Base-by-base conservation (phyloP, 345 rosid genomes). In the Sonneratia caseolaris region DNA sequence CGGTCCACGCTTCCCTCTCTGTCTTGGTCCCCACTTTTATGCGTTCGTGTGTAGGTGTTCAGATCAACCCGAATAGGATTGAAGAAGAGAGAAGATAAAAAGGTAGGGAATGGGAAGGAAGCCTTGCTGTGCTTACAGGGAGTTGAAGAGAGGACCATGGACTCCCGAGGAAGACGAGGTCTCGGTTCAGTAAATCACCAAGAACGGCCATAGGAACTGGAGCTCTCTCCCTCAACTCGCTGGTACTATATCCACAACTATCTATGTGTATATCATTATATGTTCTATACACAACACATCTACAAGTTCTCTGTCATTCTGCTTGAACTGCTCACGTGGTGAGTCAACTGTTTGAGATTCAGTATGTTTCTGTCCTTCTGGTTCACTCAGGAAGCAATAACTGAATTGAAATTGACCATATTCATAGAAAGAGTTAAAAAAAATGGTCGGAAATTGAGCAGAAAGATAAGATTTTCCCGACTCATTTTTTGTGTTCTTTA, bases 131-230 rank as follows among this genome's bases (percentile, higher is more conserved):
- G 97, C 87, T 68, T 86, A 88, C 82, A 90, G 81, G 49, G 95
- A 89, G 51, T 79, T 94, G 74, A 94, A 91, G 85, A 94, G 90
- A 84, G 98, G 98, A 75, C 98, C 97, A 13, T 94, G 98, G 98
- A 87, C 91, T 13, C 82, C 98, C 66, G 97, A 91, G 75, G 98
- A 93, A 86, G 98, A 93, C 76, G 89, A 88, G 79, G 76, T 86
- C 77, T 94, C 91, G 40, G 78, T 89, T 27, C 81, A 87, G 21
- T 84, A 83, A 62, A 94, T 94, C 79, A 82, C 90, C 71, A 79
- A 79, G 40, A 85, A 91, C 76, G 91, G 95, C 81, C 97, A 91
- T 85, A 96, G 96, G 56, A 94, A 94, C 83, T 94, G 98, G 98
- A 84, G 96, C 77, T 85, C 94, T 70, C 96, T 93, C 49, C 97